These are phyloP conservation scores for Ogataea ramenticola DNA, from an alignment of 805 yeast genomes.

Conservation along the genomic window DNA sequence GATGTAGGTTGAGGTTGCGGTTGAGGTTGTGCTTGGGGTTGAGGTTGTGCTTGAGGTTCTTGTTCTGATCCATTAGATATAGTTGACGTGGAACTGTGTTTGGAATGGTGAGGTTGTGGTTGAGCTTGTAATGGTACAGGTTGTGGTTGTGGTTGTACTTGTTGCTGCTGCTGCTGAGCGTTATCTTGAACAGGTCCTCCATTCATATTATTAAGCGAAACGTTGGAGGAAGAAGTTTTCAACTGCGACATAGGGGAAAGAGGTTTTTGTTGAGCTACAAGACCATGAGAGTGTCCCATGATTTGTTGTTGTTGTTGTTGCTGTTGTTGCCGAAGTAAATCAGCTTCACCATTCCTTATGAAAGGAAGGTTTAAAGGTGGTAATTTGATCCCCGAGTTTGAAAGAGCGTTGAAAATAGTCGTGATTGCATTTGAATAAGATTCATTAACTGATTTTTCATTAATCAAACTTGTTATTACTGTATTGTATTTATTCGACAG, in stretches of 20 bases:
- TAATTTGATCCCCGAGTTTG: conserved; percentile 57
- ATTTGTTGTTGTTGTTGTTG: neutral
- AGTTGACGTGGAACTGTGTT: neutral
- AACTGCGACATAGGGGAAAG: neutral
- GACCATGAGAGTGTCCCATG: too few species aligned
- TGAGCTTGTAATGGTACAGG: too few species aligned
- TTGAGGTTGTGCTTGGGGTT: too few species aligned
- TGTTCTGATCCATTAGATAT: neutral
- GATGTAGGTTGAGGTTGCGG: conserved; percentile 1
- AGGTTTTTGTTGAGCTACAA: neutral
- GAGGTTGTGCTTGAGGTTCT: too few species aligned
- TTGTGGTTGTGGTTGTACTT: conserved; percentile 2
- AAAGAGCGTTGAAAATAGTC: conserved; percentile 39
- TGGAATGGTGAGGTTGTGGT: conserved; percentile 2
- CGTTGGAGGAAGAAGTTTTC: neutral
- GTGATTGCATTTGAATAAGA: conserved; percentile 46
- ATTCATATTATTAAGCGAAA: neutral
- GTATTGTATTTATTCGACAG: conserved; percentile 56
- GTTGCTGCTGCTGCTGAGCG: conserved; percentile 3
- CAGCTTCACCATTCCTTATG: conserved; percentile 1
- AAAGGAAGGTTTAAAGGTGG: conserved; percentile 56
- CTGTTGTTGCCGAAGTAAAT: neutral
- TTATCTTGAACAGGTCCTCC: conserved; percentile 1
- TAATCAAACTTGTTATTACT: conserved; percentile 52
- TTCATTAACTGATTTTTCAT: conserved; percentile 51